Percentiles rank a stretch among this genome's conserved stretches.
Conservation (phyloP, 106 monocot genomes). For the Dioscorea dumetorum region DNA sequence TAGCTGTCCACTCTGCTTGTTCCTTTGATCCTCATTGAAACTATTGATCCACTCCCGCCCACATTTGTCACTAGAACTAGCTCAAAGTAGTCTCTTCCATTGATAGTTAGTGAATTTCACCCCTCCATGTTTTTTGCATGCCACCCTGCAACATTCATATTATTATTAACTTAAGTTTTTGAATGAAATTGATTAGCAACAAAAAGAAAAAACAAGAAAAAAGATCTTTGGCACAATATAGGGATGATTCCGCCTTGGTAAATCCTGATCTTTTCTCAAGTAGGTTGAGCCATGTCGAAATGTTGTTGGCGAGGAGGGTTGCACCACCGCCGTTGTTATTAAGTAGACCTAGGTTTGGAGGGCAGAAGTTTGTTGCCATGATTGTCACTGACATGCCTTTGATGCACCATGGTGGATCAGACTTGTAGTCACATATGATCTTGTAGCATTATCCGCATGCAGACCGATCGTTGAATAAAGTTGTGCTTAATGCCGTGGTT, state of each 20-base stretch:
- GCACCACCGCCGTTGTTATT: slow-evolving; percentile 56
- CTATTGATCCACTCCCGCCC: slow-evolving; percentile 41
- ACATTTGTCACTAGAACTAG: slow-evolving; percentile 54
- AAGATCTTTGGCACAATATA: slow-evolving; percentile 35
- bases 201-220: no score
- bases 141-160: slow-evolving; percentile 23
- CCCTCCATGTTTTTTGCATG: slow-evolving; percentile 45
- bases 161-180: neutral
- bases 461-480: slow-evolving; percentile 30
- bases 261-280: slow-evolving; percentile 56
- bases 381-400: slow-evolving; percentile 34
- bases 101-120: slow-evolving; percentile 57
- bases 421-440: slow-evolving; percentile 39
- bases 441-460: slow-evolving; percentile 48
- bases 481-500: slow-evolving; percentile 25
- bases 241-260: slow-evolving; percentile 48
- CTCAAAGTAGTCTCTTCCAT: slow-evolving; percentile 54
- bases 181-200: no score
- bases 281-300: slow-evolving; percentile 51
- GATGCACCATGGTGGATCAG: slow-evolving; percentile 37
- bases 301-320: slow-evolving; percentile 49
- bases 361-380: slow-evolving; percentile 57
- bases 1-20: slow-evolving; percentile 34
- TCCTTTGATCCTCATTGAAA: slow-evolving; percentile 42
- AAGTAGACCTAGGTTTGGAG: slow-evolving; percentile 31